phyloP scores from a whole-genome alignment of 768 basidiomycete species.

The Pleurotus citrinopileatus region DNA sequence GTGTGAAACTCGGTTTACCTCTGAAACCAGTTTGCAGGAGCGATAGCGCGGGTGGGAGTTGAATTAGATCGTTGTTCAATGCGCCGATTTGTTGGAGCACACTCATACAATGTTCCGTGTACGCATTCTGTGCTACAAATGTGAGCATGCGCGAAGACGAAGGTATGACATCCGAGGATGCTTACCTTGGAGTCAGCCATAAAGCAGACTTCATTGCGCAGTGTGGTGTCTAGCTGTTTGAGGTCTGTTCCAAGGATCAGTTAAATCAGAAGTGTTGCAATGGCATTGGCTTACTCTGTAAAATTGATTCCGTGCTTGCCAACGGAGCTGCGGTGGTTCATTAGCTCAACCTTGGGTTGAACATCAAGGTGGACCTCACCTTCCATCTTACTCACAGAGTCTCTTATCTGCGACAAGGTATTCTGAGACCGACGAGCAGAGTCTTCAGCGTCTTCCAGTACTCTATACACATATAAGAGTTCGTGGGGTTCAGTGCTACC shows the following conservation, averaged over 20 bases:
- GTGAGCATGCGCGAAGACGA: conserved; percentile 18
- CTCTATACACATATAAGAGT: conserved; percentile 30
- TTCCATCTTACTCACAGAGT: conserved; percentile 26
- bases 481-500: background rate
- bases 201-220: conserved; percentile 59
- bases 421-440: conserved; percentile 59
- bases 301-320: conserved; percentile 34
- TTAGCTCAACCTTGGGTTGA: background rate
- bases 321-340: conserved; percentile 34
- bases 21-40: conserved; percentile 71
- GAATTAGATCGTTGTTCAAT: conserved; percentile 79
- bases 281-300: conserved; percentile 50
- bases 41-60: conserved; percentile 63
- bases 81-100: conserved; percentile 73
- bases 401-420: conserved; percentile 51
- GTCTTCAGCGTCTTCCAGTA: conserved; percentile 57
- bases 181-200: conserved; percentile 55
- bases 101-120: conserved; percentile 63
- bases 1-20: conserved; percentile 81
- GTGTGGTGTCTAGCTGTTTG: conserved; percentile 54
- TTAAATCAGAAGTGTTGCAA: too few species aligned
- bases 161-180: background rate
- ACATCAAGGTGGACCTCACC: background rate
- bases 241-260: too few species aligned
- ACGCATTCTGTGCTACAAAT: conserved; percentile 54